Evolutionary conservation across 192 early-diverging fungal species (phyloP).

Genomic region (Geranomyces variabilis): DNA sequence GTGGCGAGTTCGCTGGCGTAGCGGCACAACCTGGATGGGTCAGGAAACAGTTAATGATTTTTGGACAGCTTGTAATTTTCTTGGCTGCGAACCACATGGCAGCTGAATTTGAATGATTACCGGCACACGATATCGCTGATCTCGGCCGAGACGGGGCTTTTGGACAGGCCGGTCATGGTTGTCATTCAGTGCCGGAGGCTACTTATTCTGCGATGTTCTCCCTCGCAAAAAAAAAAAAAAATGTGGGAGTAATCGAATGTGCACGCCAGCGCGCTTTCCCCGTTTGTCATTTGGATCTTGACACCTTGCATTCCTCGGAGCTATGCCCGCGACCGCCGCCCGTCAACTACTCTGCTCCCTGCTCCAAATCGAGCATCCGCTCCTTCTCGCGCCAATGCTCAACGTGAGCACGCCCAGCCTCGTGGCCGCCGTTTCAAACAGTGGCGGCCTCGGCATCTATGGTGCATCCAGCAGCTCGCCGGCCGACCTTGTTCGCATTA

Average conservation of each 20-base stretch:
- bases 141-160: not conserved
- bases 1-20: conserved; percentile 10
- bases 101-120: not conserved
- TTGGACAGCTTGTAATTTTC: not conserved
- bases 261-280: too few relatives aligned
- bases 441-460: not conserved
- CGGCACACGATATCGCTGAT: conserved; percentile 11
- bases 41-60: not conserved
- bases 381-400: conserved; percentile 2
- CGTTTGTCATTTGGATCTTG: too few relatives aligned
- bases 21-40: not conserved
- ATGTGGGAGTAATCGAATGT: too few relatives aligned
- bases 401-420: not conserved
- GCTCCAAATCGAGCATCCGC: not conserved
- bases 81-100: too few relatives aligned
- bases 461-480: conserved; percentile 1
- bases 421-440: not conserved
- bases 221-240: too few relatives aligned
- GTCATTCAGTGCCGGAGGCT: too few relatives aligned
- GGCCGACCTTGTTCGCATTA: not conserved
- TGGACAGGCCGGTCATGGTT: too few relatives aligned
- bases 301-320: too few relatives aligned
- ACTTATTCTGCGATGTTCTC: too few relatives aligned
- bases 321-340: not conserved
- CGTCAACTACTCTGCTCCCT: not conserved